phyloP scores from a whole-genome alignment of 805 yeast species.

The Citeromyces nyonsensis region DNA sequence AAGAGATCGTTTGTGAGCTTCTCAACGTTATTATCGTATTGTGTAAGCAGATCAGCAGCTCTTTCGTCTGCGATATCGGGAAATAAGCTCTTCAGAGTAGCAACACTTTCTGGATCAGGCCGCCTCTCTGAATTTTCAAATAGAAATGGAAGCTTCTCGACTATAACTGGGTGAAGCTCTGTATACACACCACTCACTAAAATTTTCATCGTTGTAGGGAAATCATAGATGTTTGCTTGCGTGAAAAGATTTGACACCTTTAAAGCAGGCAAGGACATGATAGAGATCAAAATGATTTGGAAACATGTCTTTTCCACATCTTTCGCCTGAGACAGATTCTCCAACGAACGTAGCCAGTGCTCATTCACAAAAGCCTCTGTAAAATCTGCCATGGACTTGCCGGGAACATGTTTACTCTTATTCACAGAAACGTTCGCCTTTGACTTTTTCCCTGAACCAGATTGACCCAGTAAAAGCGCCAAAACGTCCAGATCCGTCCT shows the following conservation, averaged over 20 bases:
- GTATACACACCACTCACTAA: conserved; percentile 22
- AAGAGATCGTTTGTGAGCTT: conserved; percentile 38
- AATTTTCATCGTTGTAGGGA: conserved; percentile 13
- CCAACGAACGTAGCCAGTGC: conserved; percentile 46
- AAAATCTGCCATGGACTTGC: conserved; percentile 14
- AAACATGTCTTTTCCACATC: conserved; percentile 29
- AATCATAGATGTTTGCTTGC: conserved; percentile 1
- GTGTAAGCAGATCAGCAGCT: conserved; percentile 29
- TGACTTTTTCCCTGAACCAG: not conserved
- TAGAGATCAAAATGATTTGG: conserved; percentile 33
- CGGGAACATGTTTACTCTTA: no score
- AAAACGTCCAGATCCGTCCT: conserved; percentile 28
- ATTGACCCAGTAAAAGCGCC: conserved; percentile 19
- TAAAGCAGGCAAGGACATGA: conserved; percentile 28
- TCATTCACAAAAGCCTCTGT: conserved; percentile 36
- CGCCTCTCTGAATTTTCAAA: not conserved
- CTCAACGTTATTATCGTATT: conserved; percentile 38
- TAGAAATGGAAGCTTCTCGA: conserved; percentile 22
- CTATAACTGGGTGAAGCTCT: conserved; percentile 33
- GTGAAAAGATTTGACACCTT: conserved; percentile 23
- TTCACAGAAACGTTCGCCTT: no score
- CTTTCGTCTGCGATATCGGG: conserved; percentile 40
- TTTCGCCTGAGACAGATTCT: conserved; percentile 39
- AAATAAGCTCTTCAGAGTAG: conserved; percentile 38
- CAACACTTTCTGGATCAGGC: conserved; percentile 21